Percentiles rank a stretch among this genome's conserved stretches.
Evolutionary conservation across 2,329 filamentous ascomycete genomes (phyloP).

Genomic region (Fusarium coicis): DNA sequence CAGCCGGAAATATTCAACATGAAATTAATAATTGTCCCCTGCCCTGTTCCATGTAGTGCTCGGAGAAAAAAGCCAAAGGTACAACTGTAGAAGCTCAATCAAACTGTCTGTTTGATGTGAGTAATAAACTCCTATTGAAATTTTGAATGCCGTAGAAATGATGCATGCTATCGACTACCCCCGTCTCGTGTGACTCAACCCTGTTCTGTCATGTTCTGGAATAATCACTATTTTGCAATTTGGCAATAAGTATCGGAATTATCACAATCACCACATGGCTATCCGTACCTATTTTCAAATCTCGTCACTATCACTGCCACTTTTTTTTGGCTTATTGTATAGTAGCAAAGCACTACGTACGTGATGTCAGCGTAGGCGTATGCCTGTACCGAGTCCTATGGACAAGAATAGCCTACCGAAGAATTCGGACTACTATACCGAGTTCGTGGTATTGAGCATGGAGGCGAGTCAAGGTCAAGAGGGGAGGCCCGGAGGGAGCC

Average conservation of each 20-base stretch:
- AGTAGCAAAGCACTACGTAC: constrained; percentile 6
- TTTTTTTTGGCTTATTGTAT: not conserved
- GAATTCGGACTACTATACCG: not conserved
- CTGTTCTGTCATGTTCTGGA: constrained; percentile 8
- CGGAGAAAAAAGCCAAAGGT: constrained; percentile 13
- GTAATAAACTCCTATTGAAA: not conserved
- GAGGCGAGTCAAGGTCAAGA: not conserved
- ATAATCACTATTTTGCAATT: not conserved
- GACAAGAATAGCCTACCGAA: not conserved
- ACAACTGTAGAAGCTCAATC: not conserved
- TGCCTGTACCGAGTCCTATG: not conserved
- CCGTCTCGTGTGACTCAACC: not conserved
- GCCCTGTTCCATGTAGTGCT: not conserved
- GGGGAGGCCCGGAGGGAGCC: not conserved
- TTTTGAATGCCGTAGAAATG: constrained; percentile 2
- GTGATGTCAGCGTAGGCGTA: not conserved
- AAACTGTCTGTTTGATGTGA: not conserved
- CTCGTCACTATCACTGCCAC: not conserved
- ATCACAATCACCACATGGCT: not conserved
- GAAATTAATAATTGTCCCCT: constrained; percentile 6
- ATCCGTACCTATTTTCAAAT: not conserved
- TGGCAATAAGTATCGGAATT: constrained; percentile 8
- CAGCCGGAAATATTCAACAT: constrained; percentile 15
- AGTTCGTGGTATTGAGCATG: not conserved
- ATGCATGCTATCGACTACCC: constrained; percentile 13